Percentiles rank a stretch among this genome's conserved stretches.
These are phyloP conservation scores for Ustilago bromivora DNA, from an alignment of 1,284 basidiomycete genomes.

Conservation along the genomic window DNA sequence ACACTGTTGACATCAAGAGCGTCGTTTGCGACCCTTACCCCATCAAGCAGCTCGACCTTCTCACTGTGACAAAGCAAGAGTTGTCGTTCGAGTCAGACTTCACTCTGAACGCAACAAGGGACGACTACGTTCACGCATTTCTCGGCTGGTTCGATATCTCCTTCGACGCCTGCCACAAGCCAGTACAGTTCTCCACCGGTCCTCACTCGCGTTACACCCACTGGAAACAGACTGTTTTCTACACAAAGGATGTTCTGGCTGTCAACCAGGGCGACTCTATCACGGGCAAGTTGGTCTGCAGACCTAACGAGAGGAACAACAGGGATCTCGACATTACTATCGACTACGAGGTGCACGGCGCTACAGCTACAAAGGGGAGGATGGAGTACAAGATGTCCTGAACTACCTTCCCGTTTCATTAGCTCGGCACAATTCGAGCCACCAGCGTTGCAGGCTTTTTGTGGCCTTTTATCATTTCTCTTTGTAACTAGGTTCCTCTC, in stretches of 20 bases:
- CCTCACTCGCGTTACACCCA: constrained; percentile 69
- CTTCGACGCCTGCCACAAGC: constrained; percentile 96
- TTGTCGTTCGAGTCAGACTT: constrained; percentile 87
- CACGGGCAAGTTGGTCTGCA: constrained; percentile 59
- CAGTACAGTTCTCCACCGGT: constrained; percentile 75
- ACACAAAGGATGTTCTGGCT: constrained; percentile 66
- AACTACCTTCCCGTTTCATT: background rate
- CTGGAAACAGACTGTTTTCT: constrained; percentile 70
- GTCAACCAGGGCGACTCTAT: constrained; percentile 64
- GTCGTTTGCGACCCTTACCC: constrained; percentile 69
- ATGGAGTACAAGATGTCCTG: constrained; percentile 69
- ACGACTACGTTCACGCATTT: constrained; percentile 97
- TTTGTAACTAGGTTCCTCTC: constrained; percentile 12
- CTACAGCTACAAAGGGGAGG: constrained; percentile 37
- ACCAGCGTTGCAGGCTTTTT: background rate
- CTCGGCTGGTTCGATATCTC: constrained; percentile 98
- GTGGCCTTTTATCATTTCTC: background rate
- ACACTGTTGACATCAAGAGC: constrained; percentile 78
- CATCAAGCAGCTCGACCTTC: constrained; percentile 78
- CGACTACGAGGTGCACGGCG: constrained; percentile 59
- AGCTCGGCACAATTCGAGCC: background rate
- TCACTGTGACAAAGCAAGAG: constrained; percentile 94
- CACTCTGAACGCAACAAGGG: constrained; percentile 83
- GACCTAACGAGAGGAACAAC: constrained; percentile 66
- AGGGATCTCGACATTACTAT: constrained; percentile 67